A percentile compares a stretch with the other conserved stretches of the same genome.
Evolutionary conservation across 192 early-diverging fungal genomes (phyloP).

Genomic region (Linnemannia hyalina): DNA sequence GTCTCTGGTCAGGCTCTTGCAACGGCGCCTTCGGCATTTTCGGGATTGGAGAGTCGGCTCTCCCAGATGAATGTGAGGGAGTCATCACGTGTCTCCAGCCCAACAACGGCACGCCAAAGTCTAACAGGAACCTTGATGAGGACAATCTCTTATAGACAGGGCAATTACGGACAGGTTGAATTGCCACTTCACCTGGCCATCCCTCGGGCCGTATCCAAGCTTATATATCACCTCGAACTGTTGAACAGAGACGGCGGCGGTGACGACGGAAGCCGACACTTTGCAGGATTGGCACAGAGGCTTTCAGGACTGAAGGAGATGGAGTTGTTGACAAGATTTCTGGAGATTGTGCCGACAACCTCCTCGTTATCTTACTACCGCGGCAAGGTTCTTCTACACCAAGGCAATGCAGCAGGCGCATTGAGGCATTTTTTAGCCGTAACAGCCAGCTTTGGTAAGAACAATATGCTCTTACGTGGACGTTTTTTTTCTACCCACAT

Average conservation of each 20-base stretch:
- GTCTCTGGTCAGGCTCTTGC: conserved; percentile 32
- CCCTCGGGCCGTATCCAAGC: conserved; percentile 45
- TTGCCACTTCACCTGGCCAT: conserved; percentile 45
- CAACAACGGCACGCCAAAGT: conserved; percentile 11
- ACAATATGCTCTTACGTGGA: neutral
- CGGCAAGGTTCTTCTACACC: conserved; percentile 36
- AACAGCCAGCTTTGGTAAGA: conserved; percentile 42
- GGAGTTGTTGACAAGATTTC: conserved; percentile 22
- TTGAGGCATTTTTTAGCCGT: conserved; percentile 41
- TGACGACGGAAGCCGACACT: conserved; percentile 19
- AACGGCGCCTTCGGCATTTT: neutral
- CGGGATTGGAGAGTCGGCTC: conserved; percentile 34
- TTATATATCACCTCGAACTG: conserved; percentile 33
- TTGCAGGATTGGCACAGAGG: conserved; percentile 38
- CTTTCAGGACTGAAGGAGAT: conserved; percentile 35
- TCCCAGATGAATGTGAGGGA: conserved; percentile 31
- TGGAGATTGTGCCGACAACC: conserved; percentile 29
- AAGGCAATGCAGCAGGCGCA: conserved; percentile 23
- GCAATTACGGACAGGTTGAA: conserved; percentile 35
- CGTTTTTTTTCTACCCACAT: neutral
- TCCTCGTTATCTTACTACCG: conserved; percentile 43
- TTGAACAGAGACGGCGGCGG: neutral
- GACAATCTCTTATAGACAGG: conserved; percentile 13
- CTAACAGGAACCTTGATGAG: conserved; percentile 30
- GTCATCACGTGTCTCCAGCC: neutral